phyloP scores from a whole-genome alignment of 345 rosid species.

The Barbarea vulgaris region DNA sequence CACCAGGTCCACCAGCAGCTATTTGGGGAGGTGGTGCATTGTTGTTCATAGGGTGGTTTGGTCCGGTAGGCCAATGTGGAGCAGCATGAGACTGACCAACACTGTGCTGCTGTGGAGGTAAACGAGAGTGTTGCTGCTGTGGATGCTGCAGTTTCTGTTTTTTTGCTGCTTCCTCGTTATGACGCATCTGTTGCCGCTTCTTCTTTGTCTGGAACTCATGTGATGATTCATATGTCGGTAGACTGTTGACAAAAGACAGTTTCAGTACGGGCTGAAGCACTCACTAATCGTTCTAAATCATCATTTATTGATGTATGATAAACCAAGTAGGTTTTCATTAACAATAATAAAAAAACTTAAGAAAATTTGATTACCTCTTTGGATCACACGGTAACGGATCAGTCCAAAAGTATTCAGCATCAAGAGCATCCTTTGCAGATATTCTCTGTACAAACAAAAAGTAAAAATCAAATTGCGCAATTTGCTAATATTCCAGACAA shows the following conservation, averaged over 20 bases:
- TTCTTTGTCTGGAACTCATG: slow-evolving; percentile 98
- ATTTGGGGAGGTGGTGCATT: slow-evolving; percentile 55
- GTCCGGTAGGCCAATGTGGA: slow-evolving; percentile 50
- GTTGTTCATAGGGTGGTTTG: slow-evolving; percentile 55
- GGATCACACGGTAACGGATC: slow-evolving; percentile 97
- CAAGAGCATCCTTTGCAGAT: slow-evolving; percentile 93
- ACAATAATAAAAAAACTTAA: not conserved
- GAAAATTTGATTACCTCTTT: slow-evolving; percentile 55
- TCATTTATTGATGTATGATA: not conserved
- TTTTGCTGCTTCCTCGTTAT: slow-evolving; percentile 81
- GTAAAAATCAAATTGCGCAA: not conserved
- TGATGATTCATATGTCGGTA: slow-evolving; percentile 91
- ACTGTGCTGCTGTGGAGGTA: slow-evolving; percentile 82
- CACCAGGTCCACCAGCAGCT: slow-evolving; percentile 72
- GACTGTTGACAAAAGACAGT: slow-evolving; percentile 45
- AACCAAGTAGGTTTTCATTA: not conserved
- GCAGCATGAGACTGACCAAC: slow-evolving; percentile 75
- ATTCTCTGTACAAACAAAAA: slow-evolving; percentile 59
- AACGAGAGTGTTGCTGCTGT: slow-evolving; percentile 72
- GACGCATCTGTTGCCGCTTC: slow-evolving; percentile 90
- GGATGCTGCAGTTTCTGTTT: slow-evolving; percentile 89
- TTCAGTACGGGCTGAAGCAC: slow-evolving; percentile 1
- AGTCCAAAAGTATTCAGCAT: slow-evolving; percentile 97
- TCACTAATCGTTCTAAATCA: not conserved
- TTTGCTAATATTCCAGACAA: slow-evolving; percentile 8